Evolutionary conservation across 176 grass and related monocot genomes (phyloP), one percentile per base, ranked within the genome.

Genomic region (Avena sativa): DNA sequence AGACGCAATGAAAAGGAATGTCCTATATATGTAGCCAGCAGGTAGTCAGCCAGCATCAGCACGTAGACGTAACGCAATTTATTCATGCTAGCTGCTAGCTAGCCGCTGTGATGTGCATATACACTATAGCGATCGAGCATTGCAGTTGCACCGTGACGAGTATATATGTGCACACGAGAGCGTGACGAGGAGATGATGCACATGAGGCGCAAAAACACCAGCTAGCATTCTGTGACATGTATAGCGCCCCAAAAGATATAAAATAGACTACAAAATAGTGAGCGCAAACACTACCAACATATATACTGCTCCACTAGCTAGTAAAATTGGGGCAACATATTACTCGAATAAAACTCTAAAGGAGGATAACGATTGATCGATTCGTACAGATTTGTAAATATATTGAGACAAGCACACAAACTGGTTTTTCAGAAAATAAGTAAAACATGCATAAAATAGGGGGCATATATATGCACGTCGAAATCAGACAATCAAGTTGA

Each of bases 171-270:
- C 61, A 28, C 21, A 25, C 55, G 55, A 19, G 17, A 19, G 55
- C 17, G 17, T 89, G 88, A 86, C 78, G 50, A 52, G 23, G 69
- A 50, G 70, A 68, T 89, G 83, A 89, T 65, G 88, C 11, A 73
- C 13, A 30, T 12, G n/a, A 12, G n/a, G 3, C 25, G 59, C 59
- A 62, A 25, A 62, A 21, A 62, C n/a, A 20, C 59, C n/a, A 62
- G 9, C 12, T 25, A 62, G 59, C 12, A 62, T 62, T 62, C n/a
- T 62, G n/a, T 62, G 9, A 62, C 59, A 9, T n/a, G n/a, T 58
- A 19, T 63, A 19, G 5, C 61, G 13, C 8, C 58, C 58, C 8
- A 9, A 9, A 21, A n/a, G 8, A 28, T 60, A 60, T 8, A 21
- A 52, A 52, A 52, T 52, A 12, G 13, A 51, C 13, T 51, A 1